A percentile compares a stretch with the other conserved stretches of the same genome.
These are phyloP conservation scores for Taphrina confusa DNA, from an alignment of 1,139 yeast genomes.

Conservation along the genomic window DNA sequence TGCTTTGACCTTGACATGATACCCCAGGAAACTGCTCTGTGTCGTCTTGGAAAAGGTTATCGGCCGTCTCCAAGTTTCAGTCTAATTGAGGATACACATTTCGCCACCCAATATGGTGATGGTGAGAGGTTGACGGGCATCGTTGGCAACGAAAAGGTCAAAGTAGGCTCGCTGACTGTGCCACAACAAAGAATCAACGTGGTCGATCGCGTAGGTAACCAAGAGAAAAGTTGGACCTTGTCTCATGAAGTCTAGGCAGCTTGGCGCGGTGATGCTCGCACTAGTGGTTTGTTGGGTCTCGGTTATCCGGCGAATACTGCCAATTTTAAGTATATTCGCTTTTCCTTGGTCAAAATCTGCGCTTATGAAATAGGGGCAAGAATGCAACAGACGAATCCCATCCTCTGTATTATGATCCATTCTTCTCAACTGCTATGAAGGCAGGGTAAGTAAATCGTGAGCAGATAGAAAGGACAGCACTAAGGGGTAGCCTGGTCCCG, in stretches of 20 bases:
- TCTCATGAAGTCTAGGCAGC: constrained; percentile 1
- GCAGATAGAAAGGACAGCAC: not conserved
- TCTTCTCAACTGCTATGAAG: constrained; percentile 8
- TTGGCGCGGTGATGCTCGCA: constrained; percentile 15
- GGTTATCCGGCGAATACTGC: constrained; percentile 13
- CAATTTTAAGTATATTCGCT: constrained; percentile 1
- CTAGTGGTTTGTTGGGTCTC: constrained; percentile 27
- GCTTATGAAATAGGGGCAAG: not conserved
- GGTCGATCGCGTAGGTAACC: not conserved
- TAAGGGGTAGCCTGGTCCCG: not conserved
- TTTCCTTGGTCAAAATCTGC: not conserved
- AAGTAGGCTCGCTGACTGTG: constrained; percentile 6
- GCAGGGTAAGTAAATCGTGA: not conserved
- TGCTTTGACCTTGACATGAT: constrained; percentile 7
- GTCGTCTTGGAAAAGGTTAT: constrained; percentile 20
- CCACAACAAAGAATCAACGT: constrained; percentile 4
- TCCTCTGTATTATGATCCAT: constrained; percentile 7
- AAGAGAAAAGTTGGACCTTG: not conserved
- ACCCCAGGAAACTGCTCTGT: not conserved
- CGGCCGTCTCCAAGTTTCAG: constrained; percentile 14
- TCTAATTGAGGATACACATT: not conserved
- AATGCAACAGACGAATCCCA: not conserved
- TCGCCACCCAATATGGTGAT: constrained; percentile 15
- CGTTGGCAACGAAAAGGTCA: constrained; percentile 4
- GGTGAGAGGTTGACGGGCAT: constrained; percentile 17